Evolutionary conservation across 2,329 filamentous ascomycete species (phyloP), one percentile per base, ranked within the genome.

Genomic region (Hypoxylon sp.): DNA sequence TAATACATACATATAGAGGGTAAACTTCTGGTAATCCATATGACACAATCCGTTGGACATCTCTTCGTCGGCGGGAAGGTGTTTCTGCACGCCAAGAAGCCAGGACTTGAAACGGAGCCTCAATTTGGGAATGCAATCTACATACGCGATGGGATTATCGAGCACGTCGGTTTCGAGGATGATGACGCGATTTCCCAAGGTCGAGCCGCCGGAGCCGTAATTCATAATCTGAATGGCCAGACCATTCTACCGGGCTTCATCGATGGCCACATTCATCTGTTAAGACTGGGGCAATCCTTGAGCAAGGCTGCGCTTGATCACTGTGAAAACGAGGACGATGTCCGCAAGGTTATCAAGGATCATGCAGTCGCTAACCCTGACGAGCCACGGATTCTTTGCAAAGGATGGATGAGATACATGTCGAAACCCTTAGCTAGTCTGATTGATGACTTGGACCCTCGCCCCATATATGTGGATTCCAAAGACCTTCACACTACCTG

Each of bases 401-500:
- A 82, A 62, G 85, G 86, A 5, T 89, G 87, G 87, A 71, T 71
- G 69, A 68, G 69, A 44, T 86, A 84, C 82, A 85, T 87, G 69
- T 83, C 81, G 1, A 79, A 82, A 11, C 85, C 86, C 0, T 79
- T 84, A 26, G 83, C 84, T 0, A 79, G 72, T 42, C 80, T 83
- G 79, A 75, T 88, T 1, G 86, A 88, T 65, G 85, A 85, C 68
- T 72, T 88, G 13, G 86, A 88, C 62, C 77, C 82, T 1, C 77
- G 86, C 42, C 86, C 87, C 1, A 87, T 88, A 29, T 88, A 85
- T 61, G 82, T 88, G 62, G 86, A 88, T 65, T 83, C 84, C 2
- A 87, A 87, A 70, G 86, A 88, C 59, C 76, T 88, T 69, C 86
- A 88, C 72, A 86, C 84, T 0, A 83, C 84, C 1, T 88, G 86